Conservation (phyloP, 176 grass and related monocot genomes). For the Tuctoria greenei region DNA sequence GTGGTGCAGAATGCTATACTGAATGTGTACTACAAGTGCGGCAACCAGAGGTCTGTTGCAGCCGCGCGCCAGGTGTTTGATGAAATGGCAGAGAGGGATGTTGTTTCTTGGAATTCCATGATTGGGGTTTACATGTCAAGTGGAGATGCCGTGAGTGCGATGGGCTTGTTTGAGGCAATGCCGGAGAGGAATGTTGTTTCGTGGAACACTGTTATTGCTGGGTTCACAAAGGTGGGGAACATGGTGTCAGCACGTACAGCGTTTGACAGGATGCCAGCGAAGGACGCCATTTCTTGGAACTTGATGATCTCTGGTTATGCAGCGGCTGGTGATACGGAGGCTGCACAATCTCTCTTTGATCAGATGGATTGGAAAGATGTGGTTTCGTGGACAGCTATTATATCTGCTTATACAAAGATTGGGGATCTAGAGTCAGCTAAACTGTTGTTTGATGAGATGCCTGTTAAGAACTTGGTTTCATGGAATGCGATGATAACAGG, state of each 20-base stretch:
- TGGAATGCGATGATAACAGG: conserved; percentile 47
- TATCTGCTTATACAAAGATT: conserved; percentile 49
- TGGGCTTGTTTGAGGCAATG: conserved; percentile 50
- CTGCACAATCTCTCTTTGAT: conserved; percentile 36
- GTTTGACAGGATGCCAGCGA: conserved; percentile 45
- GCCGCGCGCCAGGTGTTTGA: conserved; percentile 46
- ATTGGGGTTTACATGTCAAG: conserved; percentile 39
- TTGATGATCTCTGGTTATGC: conserved; percentile 52
- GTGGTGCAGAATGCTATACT: conserved; percentile 56
- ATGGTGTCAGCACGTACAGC: conserved; percentile 28
- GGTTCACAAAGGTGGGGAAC: conserved; percentile 22
- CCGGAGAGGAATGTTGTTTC: conserved; percentile 49
- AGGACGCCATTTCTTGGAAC: conserved; percentile 51
- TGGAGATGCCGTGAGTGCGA: conserved; percentile 17
- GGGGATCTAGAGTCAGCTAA: conserved; percentile 43
- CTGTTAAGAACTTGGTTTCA: conserved; percentile 45
- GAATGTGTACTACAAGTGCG: conserved; percentile 36
- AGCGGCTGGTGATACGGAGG: background rate
- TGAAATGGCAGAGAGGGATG: conserved; percentile 45
- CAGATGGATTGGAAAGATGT: conserved; percentile 47
- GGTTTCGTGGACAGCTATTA: conserved; percentile 46
- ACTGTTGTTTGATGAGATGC: conserved; percentile 46
- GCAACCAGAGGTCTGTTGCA: background rate
- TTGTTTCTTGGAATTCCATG: conserved; percentile 64
- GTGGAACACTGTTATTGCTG: conserved; percentile 53